phyloP scores from a whole-genome alignment of 139 green algal species.

The Chlamydomonas urium region DNA sequence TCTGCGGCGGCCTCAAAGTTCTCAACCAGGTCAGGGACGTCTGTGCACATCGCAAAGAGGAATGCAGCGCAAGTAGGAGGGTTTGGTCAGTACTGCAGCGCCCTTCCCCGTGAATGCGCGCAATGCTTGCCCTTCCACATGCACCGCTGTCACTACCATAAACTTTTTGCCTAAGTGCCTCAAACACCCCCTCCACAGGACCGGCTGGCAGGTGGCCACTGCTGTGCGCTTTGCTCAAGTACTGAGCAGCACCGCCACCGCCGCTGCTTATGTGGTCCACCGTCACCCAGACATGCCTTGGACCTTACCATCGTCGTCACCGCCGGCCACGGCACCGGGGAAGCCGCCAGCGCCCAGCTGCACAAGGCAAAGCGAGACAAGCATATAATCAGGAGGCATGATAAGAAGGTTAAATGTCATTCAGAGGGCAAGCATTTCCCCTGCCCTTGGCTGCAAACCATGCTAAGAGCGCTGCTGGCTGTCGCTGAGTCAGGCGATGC shows the following conservation, averaged over 20 bases:
- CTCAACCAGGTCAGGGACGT: constrained; percentile 91
- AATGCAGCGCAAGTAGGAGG: not conserved
- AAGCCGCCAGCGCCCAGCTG: constrained; percentile 5
- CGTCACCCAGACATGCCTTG: too few species aligned
- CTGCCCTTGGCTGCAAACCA: not conserved
- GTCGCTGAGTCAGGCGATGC: not conserved
- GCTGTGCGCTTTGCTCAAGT: not conserved
- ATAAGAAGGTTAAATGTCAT: not conserved
- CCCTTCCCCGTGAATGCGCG: not conserved
- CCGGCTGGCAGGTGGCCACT: too few species aligned
- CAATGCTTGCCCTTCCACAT: not conserved
- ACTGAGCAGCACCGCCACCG: not conserved
- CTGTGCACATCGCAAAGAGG: constrained; percentile 25
- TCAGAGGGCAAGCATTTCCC: not conserved
- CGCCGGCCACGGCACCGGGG: not conserved
- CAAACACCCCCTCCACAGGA: too few species aligned
- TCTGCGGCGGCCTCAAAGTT: constrained; percentile 75
- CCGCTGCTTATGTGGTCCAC: too few species aligned
- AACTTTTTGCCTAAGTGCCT: not conserved
- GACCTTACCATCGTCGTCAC: not conserved
- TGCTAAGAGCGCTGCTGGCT: not conserved
- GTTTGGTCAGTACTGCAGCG: not conserved
- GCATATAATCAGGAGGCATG: not conserved
- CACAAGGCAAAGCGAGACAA: not conserved
- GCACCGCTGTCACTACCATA: not conserved